Conservation (phyloP, 257 asterid species). For the Ballota nigra region DNA sequence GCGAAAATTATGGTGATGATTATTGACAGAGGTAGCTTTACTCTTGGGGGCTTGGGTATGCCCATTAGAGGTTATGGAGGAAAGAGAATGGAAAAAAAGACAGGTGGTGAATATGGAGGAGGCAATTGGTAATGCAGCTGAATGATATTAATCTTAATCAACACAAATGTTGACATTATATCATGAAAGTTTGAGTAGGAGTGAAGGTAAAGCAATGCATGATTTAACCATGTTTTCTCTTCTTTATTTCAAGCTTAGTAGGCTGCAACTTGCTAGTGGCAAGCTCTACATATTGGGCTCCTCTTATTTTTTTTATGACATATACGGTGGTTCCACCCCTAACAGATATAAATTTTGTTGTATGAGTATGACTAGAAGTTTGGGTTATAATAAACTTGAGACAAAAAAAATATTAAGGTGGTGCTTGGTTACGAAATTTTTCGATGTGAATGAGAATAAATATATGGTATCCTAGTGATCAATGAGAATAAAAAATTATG, state of each 20-base stretch:
- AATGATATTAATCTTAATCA: constrained; percentile 28
- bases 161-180: constrained; percentile 30
- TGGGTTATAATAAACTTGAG: too few relatives aligned
- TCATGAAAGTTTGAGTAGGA: constrained; percentile 59
- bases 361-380: neutral
- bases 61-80: constrained; percentile 37
- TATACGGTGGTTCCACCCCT: neutral
- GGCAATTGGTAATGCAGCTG: constrained; percentile 18
- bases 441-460: too few relatives aligned
- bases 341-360: neutral
- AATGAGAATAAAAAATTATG: too few relatives aligned
- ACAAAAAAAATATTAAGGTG: too few relatives aligned
- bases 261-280: constrained; percentile 22
- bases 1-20: constrained; percentile 39
- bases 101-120: constrained; percentile 21
- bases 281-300: constrained; percentile 12
- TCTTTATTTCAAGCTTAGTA: constrained; percentile 26
- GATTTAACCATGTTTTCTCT: constrained; percentile 21
- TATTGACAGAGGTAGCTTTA: constrained; percentile 55
- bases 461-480: too few relatives aligned
- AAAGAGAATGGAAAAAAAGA: neutral
- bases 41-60: constrained; percentile 42
- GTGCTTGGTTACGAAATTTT: too few relatives aligned
- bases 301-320: neutral
- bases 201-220: constrained; percentile 73